Evolutionary conservation across 768 basidiomycete species (phyloP), one percentile per base, ranked within the genome.

Genomic region (Mycena capillaripes): DNA sequence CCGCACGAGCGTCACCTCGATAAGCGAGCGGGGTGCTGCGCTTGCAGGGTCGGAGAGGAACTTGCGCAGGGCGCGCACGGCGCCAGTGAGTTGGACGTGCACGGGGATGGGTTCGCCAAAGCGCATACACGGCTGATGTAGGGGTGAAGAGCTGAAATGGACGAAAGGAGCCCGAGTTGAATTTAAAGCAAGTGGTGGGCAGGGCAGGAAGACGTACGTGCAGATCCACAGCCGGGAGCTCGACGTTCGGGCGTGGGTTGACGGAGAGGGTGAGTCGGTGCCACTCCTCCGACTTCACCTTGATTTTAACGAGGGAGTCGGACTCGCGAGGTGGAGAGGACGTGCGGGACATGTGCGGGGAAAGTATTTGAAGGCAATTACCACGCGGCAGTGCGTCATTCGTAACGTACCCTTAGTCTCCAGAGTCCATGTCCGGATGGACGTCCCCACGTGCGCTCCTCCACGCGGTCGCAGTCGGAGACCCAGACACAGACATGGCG

Each of bases 101-200:
- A 71, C 40, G 2, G 70, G 63, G 40, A 71, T 61, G 36, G 36
- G 60, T n/a, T 66, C 63, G 16, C 21, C 30, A 23, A 71, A 58
- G 10, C 40, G 50, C 16, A 71, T 61, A 1, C n/a, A 61, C 27
- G 40, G 53, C 64, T 3, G 16, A 40, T 0, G 58, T 32, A 38
- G 70, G 64, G 23, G 53, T 66, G 64, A 66, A 66, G n/a, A 71
- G 44, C 69, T 70, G 14, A 6, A 14, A 14, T 14, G 36, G 6
- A 38, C 36, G 6, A 7, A 38, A 7, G 36, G 14, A 14, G 36
- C 36, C n/a, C n/a, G n/a, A n/a, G n/a, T n/a, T n/a, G n/a, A n/a
- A n/a, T n/a, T n/a, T n/a, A n/a, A n/a, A n/a, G n/a, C n/a, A n/a
- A n/a, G n/a, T n/a, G n/a, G n/a, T n/a, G n/a, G n/a, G 36, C 36